These are phyloP conservation scores for Erodium trifolium DNA, from an alignment of 441 rosid species.

Conservation along the genomic window DNA sequence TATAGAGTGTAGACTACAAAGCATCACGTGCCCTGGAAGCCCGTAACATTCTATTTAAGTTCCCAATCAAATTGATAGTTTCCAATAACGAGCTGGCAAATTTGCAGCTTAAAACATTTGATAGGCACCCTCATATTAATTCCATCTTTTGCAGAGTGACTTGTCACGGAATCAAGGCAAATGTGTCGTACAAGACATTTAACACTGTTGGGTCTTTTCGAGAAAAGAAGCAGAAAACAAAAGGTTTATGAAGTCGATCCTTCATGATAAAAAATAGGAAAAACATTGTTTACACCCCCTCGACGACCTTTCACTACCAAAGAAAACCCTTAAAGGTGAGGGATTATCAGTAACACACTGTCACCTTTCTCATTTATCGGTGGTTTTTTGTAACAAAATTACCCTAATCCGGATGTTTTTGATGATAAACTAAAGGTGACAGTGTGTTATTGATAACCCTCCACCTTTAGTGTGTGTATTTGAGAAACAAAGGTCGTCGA, in stretches of 20 bases:
- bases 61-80: not conserved
- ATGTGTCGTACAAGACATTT: not conserved
- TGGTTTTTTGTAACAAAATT: too few species aligned
- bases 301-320: too few species aligned
- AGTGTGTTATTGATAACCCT: too few species aligned
- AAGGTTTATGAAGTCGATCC: not conserved
- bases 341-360: too few species aligned
- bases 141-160: not conserved
- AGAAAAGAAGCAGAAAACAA: not conserved
- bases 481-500: too few species aligned
- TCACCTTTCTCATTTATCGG: too few species aligned
- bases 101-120: conserved; percentile 7
- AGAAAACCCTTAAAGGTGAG: too few species aligned
- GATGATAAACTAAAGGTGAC: too few species aligned
- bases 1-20: not conserved
- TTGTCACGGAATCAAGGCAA: not conserved
- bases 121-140: not conserved
- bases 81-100: not conserved
- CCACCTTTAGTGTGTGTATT: too few species aligned
- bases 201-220: not conserved
- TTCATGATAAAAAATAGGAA: not conserved
- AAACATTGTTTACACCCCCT: too few species aligned
- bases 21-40: not conserved
- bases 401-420: too few species aligned
- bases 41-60: not conserved